These are phyloP conservation scores for Colletotrichum graminicola DNA, from an alignment of 2,329 filamentous ascomycete species.

Conservation along the genomic window DNA sequence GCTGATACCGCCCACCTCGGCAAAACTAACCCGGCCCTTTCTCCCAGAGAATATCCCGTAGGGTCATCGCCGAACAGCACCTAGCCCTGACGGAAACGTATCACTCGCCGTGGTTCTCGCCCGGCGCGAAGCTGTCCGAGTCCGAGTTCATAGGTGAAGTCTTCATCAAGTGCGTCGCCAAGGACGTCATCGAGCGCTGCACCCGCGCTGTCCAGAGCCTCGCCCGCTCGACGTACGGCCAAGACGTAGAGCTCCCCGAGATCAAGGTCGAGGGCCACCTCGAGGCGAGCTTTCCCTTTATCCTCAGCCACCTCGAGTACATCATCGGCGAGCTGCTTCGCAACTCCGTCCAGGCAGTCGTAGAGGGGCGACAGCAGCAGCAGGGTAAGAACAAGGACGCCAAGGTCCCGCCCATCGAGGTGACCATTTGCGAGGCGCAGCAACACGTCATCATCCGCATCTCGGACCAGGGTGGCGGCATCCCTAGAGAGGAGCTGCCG, in stretches of 20 bases:
- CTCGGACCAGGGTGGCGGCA: slow-evolving; percentile 94
- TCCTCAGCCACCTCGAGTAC: slow-evolving; percentile 95
- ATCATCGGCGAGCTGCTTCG: slow-evolving; percentile 95
- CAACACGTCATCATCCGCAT: slow-evolving; percentile 97
- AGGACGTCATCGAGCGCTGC: slow-evolving; percentile 88
- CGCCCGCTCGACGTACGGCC: slow-evolving; percentile 79
- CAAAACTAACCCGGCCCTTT: slow-evolving; percentile 20
- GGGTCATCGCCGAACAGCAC: slow-evolving; percentile 98
- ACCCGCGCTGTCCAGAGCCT: slow-evolving; percentile 81
- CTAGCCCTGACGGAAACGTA: slow-evolving; percentile 95
- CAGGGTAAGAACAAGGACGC: slow-evolving; percentile 39
- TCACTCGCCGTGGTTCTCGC: slow-evolving; percentile 90
- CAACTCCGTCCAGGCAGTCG: slow-evolving; percentile 93
- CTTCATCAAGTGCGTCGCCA: slow-evolving; percentile 91
- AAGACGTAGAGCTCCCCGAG: slow-evolving; percentile 78
- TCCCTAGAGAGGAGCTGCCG: slow-evolving; percentile 85
- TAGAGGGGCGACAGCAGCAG: slow-evolving; percentile 74
- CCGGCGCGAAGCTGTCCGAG: slow-evolving; percentile 77
- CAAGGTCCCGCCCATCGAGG: slow-evolving; percentile 80
- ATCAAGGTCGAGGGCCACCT: slow-evolving; percentile 88
- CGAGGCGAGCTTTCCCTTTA: slow-evolving; percentile 94
- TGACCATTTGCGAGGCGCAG: slow-evolving; percentile 92
- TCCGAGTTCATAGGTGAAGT: slow-evolving; percentile 95
- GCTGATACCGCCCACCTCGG: neutral
- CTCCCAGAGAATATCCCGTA: slow-evolving; percentile 85